phyloP scores from a whole-genome alignment of 2,329 filamentous ascomycete species.

The Calonectria pteridis region DNA sequence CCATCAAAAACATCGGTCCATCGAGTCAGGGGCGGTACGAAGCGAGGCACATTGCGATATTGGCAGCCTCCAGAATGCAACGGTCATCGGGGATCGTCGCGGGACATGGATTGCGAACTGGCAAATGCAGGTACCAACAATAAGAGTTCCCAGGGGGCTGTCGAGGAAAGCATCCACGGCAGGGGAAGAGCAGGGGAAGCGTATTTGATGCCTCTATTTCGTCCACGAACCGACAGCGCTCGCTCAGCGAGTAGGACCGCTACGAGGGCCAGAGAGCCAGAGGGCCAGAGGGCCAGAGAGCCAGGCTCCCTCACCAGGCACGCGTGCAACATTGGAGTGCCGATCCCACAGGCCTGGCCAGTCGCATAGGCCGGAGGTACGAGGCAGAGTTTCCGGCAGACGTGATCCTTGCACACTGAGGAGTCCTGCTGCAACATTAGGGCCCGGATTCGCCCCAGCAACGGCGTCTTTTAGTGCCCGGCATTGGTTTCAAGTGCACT shows the following conservation, averaged over 20 bases:
- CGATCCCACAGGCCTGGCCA: conserved; percentile 13
- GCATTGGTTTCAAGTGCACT: conserved; percentile 30
- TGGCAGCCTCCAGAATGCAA: conserved; percentile 21
- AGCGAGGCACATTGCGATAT: conserved; percentile 17
- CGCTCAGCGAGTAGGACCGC: background rate
- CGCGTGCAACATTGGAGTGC: background rate
- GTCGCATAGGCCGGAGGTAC: conserved; percentile 21
- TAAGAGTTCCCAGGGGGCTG: conserved; percentile 1
- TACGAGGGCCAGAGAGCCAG: background rate
- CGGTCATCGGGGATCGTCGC: conserved; percentile 27
- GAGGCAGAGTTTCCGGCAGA: conserved; percentile 26
- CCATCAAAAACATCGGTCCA: conserved; percentile 19
- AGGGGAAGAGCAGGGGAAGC: background rate
- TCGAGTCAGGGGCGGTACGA: conserved; percentile 14
- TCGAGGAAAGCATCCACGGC: background rate
- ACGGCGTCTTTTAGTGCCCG: conserved; percentile 18
- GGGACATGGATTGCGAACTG: conserved; percentile 25
- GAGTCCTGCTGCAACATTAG: conserved; percentile 31
- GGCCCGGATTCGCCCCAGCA: conserved; percentile 17
- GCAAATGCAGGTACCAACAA: conserved; percentile 28
- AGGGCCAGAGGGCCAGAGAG: background rate
- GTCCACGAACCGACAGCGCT: background rate
- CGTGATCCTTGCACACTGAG: conserved; percentile 26
- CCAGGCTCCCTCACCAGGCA: background rate
- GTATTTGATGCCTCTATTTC: background rate